Conservation (phyloP, 108 stramenopile species). For the Skeletonema marinoi region DNA sequence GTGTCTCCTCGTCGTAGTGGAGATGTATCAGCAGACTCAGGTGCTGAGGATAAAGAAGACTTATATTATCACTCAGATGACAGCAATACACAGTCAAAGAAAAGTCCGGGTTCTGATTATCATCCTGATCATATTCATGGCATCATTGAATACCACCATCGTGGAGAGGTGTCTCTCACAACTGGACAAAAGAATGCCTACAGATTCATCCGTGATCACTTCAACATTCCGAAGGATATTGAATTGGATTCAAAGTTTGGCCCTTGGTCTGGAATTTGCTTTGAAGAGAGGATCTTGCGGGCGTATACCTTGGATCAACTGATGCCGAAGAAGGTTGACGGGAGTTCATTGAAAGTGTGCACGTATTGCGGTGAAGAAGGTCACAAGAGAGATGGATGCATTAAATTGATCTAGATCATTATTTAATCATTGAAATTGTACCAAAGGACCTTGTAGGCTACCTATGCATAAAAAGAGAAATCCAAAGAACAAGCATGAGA, state of each 20-base stretch:
- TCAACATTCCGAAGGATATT: slow-evolving; percentile 59
- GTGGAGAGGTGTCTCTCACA: slow-evolving; percentile 45
- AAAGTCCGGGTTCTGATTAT: slow-evolving; percentile 6
- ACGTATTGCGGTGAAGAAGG: slow-evolving; percentile 51
- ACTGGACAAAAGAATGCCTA: slow-evolving; percentile 40
- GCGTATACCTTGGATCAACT: slow-evolving; percentile 64
- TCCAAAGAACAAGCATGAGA: neutral
- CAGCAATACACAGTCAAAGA: neutral
- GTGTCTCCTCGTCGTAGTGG: slow-evolving; percentile 17
- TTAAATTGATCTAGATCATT: slow-evolving; percentile 25
- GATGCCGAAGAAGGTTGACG: slow-evolving; percentile 16
- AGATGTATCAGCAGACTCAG: neutral
- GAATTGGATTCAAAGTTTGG: slow-evolving; percentile 62
- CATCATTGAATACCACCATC: slow-evolving; percentile 58
- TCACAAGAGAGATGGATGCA: slow-evolving; percentile 34
- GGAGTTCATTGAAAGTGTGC: slow-evolving; percentile 25
- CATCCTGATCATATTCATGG: slow-evolving; percentile 65
- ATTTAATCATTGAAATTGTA: too few species aligned
- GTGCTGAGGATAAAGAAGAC: neutral
- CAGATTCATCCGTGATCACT: slow-evolving; percentile 58
- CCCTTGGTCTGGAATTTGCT: slow-evolving; percentile 68
- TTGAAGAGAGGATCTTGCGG: slow-evolving; percentile 69
- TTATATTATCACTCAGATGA: slow-evolving; percentile 34
- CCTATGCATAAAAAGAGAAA: too few species aligned
- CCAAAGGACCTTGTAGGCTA: too few species aligned